Evolutionary conservation across 1,284 basidiomycete genomes (phyloP).

Genomic region (Anthracocystis setariae): DNA sequence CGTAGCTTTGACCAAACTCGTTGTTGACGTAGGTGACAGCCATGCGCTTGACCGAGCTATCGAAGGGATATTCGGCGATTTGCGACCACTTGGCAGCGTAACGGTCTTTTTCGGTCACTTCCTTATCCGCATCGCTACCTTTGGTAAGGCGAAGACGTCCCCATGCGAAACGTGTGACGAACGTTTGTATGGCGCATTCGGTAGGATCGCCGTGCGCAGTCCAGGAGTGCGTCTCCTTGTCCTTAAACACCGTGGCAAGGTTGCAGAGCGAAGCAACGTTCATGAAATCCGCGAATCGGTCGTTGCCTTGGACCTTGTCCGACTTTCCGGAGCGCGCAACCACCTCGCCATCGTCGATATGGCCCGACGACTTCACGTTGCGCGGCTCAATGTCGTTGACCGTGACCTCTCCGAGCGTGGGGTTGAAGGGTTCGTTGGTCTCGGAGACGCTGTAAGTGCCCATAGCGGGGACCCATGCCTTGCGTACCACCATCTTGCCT

Average conservation of each 20-base stretch:
- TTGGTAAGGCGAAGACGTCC: slow-evolving; percentile 53
- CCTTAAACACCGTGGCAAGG: slow-evolving; percentile 65
- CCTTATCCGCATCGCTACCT: slow-evolving; percentile 41
- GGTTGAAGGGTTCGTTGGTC: slow-evolving; percentile 66
- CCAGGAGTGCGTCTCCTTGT: slow-evolving; percentile 70
- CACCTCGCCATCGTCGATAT: slow-evolving; percentile 66
- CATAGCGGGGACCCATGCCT: slow-evolving; percentile 63
- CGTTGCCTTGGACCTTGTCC: slow-evolving; percentile 49
- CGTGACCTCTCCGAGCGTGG: slow-evolving; percentile 68
- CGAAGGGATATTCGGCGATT: slow-evolving; percentile 70
- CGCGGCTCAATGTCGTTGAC: slow-evolving; percentile 57
- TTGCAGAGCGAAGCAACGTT: slow-evolving; percentile 66
- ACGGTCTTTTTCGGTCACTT: slow-evolving; percentile 42
- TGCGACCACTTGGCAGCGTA: slow-evolving; percentile 53
- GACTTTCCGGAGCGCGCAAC: slow-evolving; percentile 57
- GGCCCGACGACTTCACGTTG: slow-evolving; percentile 14
- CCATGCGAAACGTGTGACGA: slow-evolving; percentile 71
- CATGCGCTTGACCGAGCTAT: slow-evolving; percentile 66
- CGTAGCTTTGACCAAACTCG: slow-evolving; percentile 50
- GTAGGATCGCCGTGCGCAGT: slow-evolving; percentile 78
- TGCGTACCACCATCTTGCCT: slow-evolving; percentile 65
- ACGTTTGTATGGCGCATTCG: slow-evolving; percentile 74
- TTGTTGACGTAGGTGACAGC: slow-evolving; percentile 69
- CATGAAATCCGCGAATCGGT: slow-evolving; percentile 55
- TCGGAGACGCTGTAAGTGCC: slow-evolving; percentile 62